Percentiles rank a stretch among this genome's conserved stretches.
Evolutionary conservation across 345 rosid species (phyloP).

Genomic region (Euphorbia pulcherrima): DNA sequence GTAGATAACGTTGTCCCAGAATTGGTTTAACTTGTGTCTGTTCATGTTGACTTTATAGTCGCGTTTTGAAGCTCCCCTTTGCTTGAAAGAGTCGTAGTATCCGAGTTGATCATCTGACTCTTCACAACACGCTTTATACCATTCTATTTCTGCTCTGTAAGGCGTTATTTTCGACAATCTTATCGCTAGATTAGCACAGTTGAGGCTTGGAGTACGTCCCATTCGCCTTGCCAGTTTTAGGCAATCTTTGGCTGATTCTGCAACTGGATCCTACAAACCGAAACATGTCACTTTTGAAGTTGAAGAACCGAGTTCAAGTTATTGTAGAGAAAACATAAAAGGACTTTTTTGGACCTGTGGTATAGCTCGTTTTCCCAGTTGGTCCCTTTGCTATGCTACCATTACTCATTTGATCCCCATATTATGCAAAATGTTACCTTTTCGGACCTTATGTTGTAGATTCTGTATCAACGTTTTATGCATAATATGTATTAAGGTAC

Average conservation of each 20-base stretch:
- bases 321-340: too few species aligned
- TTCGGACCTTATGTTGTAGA: too few species aligned
- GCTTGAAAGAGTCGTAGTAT: constrained; percentile 74
- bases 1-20: constrained; percentile 58
- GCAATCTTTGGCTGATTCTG: constrained; percentile 33
- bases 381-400: too few species aligned
- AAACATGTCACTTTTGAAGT: neutral
- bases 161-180: constrained; percentile 41
- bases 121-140: constrained; percentile 56
- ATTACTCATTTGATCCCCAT: too few species aligned
- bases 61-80: constrained; percentile 34
- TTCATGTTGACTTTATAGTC: constrained; percentile 57
- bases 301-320: too few species aligned
- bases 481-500: too few species aligned
- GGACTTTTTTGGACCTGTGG: too few species aligned
- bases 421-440: too few species aligned
- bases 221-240: constrained; percentile 41
- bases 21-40: constrained; percentile 49
- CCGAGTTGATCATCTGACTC: constrained; percentile 46
- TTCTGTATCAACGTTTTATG: too few species aligned
- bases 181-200: constrained; percentile 44
- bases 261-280: constrained; percentile 30
- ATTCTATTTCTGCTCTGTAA: constrained; percentile 53
- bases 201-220: constrained; percentile 48
- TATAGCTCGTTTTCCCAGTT: too few species aligned